phyloP scores from a whole-genome alignment of 179 eudicot genomes.

The Patellifolia procumbens region DNA sequence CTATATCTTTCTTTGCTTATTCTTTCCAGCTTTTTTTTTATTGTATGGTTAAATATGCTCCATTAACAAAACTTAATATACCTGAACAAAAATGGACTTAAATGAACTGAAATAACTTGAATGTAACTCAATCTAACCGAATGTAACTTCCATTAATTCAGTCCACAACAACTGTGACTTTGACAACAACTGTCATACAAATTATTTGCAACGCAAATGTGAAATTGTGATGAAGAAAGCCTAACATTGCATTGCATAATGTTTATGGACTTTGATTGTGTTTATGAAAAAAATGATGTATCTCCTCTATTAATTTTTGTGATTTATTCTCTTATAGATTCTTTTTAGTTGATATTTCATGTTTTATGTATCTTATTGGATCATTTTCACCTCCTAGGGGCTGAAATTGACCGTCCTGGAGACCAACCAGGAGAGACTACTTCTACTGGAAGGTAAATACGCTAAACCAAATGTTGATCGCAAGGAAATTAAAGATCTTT shows the following conservation, averaged over 20 bases:
- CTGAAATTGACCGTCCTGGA: conserved; percentile 35
- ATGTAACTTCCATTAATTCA: too few species aligned
- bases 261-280: neutral
- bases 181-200: too few species aligned
- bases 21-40: neutral
- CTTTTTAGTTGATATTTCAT: neutral
- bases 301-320: neutral
- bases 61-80: too few species aligned
- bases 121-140: too few species aligned
- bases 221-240: too few species aligned
- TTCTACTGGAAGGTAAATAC: conserved; percentile 56
- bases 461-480: conserved; percentile 17
- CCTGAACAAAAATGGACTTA: too few species aligned
- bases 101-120: too few species aligned
- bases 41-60: too few species aligned
- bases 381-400: conserved; percentile 41
- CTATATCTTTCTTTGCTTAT: neutral
- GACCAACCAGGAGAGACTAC: conserved; percentile 36
- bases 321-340: neutral
- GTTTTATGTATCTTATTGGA: conserved; percentile 17
- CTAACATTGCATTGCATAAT: too few species aligned
- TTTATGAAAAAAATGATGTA: neutral
- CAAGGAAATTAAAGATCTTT: neutral
- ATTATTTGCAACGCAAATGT: too few species aligned
- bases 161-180: too few species aligned